phyloP scores from a whole-genome alignment of 2,329 filamentous ascomycete species.

The Fusarium cicatricum region DNA sequence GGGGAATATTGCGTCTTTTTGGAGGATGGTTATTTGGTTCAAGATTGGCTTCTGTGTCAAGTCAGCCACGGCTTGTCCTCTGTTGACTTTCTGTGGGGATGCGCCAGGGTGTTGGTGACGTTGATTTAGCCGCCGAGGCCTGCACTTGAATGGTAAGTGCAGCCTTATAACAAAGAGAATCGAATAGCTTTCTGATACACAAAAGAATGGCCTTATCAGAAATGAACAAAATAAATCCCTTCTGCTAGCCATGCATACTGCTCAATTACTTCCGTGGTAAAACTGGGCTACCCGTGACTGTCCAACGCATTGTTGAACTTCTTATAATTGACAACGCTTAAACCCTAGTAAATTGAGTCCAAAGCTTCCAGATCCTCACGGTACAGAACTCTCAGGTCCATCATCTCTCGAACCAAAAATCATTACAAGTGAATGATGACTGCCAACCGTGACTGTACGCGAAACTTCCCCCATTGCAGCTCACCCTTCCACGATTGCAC shows the following conservation, averaged over 20 bases:
- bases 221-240: too few species aligned
- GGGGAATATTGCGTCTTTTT: not conserved
- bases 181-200: too few species aligned
- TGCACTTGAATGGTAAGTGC: not conserved
- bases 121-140: constrained; percentile 1
- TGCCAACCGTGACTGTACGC: not conserved
- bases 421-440: constrained; percentile 1
- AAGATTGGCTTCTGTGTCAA: constrained; percentile 6
- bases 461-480: not conserved
- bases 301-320: too few species aligned
- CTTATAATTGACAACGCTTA: too few species aligned
- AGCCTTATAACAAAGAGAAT: not conserved
- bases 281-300: too few species aligned
- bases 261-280: too few species aligned
- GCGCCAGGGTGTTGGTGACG: constrained; percentile 26
- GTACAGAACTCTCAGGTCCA: not conserved
- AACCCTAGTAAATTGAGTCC: too few species aligned
- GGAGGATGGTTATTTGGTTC: constrained; percentile 9
- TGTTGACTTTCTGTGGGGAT: constrained; percentile 40
- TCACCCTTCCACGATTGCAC: constrained; percentile 7
- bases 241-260: too few species aligned
- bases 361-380: constrained; percentile 8
- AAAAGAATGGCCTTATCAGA: too few species aligned
- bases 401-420: constrained; percentile 3
- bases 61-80: constrained; percentile 16